These are phyloP conservation scores for Dictyostelium capitatum DNA, from an alignment of 78 protist genomes.

Conservation along the genomic window DNA sequence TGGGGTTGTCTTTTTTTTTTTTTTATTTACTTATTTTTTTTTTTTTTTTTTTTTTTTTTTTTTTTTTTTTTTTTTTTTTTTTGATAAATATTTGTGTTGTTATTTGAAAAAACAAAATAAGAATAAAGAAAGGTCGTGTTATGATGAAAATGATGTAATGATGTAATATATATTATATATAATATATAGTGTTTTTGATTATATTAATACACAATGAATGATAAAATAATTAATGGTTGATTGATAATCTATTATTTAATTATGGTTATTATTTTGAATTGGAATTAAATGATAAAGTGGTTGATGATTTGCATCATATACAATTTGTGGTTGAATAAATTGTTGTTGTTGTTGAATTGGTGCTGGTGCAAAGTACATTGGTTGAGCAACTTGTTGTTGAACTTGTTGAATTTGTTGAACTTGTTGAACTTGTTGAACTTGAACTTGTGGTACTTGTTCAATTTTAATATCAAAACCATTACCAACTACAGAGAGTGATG, in stretches of 20 bases:
- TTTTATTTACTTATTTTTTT: no score
- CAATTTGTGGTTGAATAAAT: conserved; percentile 1
- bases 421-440: neutral
- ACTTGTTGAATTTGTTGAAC: neutral
- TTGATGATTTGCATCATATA: conserved; percentile 17
- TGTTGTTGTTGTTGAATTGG: conserved; percentile 3
- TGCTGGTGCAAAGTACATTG: neutral
- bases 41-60: no score
- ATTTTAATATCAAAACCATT: neutral
- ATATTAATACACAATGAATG: no score
- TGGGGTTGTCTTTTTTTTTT: no score
- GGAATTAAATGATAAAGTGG: conserved; percentile 12
- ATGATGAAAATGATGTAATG: no score
- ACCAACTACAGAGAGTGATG: neutral
- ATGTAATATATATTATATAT: no score
- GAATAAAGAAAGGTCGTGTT: no score
- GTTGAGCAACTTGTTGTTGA: neutral
- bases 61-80: no score
- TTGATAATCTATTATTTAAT: no score
- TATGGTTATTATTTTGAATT: conserved; percentile 14
- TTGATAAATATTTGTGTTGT: no score
- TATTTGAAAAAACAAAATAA: no score
- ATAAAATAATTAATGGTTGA: neutral
- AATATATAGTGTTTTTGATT: no score
- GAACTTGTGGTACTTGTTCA: neutral